Conservation (phyloP, 1,284 basidiomycete species). For the Puccinia novopanici region DNA sequence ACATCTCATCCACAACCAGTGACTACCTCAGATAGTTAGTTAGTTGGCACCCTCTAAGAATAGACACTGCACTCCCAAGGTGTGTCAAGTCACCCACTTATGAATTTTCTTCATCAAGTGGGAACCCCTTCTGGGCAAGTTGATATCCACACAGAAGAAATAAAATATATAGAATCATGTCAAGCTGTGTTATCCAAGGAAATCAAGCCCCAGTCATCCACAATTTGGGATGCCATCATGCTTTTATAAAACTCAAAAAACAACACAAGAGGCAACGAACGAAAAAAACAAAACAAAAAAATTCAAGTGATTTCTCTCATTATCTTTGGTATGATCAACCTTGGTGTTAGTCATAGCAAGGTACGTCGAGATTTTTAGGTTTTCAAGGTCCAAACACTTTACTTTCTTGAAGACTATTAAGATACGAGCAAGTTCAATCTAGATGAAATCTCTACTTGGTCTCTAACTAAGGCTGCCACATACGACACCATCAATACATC, state of each 20-base stretch:
- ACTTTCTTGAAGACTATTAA: slow-evolving; percentile 49
- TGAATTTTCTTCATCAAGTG: not conserved
- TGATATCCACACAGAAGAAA: not conserved
- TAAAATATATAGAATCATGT: not conserved
- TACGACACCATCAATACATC: slow-evolving; percentile 70
- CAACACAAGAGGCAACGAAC: not conserved
- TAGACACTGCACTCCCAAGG: too few species aligned
- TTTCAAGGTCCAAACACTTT: not conserved
- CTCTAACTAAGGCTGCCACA: slow-evolving; percentile 86
- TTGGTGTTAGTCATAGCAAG: not conserved
- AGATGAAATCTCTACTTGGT: slow-evolving; percentile 89
- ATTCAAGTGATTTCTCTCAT: not conserved
- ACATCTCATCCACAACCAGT: too few species aligned
- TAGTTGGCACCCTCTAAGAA: too few species aligned
- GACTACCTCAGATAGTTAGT: too few species aligned
- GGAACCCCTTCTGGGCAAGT: not conserved
- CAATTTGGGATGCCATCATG: not conserved
- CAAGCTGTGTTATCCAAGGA: not conserved
- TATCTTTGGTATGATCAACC: not conserved
- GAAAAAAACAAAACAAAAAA: not conserved
- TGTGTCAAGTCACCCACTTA: too few species aligned
- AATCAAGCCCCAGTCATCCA: not conserved
- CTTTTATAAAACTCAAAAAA: not conserved
- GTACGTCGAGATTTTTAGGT: not conserved
- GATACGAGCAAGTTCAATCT: slow-evolving; percentile 75